Percentiles rank a stretch among this genome's conserved stretches.
Conservation (phyloP, 441 rosid species). For the Erodium texanum region DNA sequence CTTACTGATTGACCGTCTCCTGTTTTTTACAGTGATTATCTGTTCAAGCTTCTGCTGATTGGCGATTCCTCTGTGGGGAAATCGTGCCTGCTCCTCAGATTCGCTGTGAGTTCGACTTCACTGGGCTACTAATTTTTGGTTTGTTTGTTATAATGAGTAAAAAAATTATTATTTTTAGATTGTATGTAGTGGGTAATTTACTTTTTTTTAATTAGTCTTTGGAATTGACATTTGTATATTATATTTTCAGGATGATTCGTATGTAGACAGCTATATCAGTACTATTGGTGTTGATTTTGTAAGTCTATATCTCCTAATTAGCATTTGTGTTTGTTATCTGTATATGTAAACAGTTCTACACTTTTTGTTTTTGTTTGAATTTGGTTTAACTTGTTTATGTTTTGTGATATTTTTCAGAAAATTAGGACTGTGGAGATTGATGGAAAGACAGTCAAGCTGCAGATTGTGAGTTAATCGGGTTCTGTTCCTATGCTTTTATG, state of each 20-base stretch:
- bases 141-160: no score
- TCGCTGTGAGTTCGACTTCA: constrained; percentile 45
- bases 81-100: constrained; percentile 74
- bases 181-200: no score
- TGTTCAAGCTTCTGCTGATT: constrained; percentile 72
- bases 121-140: neutral
- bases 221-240: neutral
- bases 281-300: neutral
- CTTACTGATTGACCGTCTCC: neutral
- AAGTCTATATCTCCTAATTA: neutral
- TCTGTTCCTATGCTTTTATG: no score
- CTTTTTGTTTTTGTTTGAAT: neutral
- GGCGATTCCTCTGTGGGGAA: constrained; percentile 89
- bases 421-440: neutral
- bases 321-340: neutral
- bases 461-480: neutral
- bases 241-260: constrained; percentile 64
- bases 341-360: no score
- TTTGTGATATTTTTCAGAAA: neutral
- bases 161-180: no score
- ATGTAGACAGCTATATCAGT: constrained; percentile 69
- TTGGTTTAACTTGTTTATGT: neutral
- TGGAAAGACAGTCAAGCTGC: constrained; percentile 1
- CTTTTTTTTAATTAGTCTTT: no score
- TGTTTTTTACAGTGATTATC: constrained; percentile 44